A percentile compares a stretch with the other conserved stretches of the same genome.
Conservation (phyloP, 257 asterid species). For the Forsythia viridissima region DNA sequence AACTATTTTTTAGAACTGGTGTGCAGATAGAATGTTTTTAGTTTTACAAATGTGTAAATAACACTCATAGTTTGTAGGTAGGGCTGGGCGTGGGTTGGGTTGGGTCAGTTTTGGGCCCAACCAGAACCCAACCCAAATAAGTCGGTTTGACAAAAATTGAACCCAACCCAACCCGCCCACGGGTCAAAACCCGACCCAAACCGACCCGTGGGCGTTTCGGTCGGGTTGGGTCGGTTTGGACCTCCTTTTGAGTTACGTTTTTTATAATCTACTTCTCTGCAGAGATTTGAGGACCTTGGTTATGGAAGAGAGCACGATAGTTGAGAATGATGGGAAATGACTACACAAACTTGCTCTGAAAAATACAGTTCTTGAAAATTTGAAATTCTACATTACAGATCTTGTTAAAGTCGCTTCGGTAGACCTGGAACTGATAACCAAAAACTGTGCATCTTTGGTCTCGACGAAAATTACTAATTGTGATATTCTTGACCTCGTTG, state of each 20-base stretch:
- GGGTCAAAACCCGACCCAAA: too few relatives aligned
- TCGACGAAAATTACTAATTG: slow-evolving; percentile 70
- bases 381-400: slow-evolving; percentile 77
- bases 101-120: too few relatives aligned
- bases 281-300: slow-evolving; percentile 64
- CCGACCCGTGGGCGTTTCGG: too few relatives aligned
- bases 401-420: slow-evolving; percentile 36
- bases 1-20: too few relatives aligned
- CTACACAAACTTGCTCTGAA: slow-evolving; percentile 63
- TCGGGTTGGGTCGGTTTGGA: too few relatives aligned
- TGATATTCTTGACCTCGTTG: slow-evolving; percentile 54
- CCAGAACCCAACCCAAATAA: too few relatives aligned
- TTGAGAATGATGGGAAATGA: slow-evolving; percentile 73
- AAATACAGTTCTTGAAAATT: slow-evolving; percentile 62
- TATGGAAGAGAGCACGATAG: slow-evolving; percentile 70
- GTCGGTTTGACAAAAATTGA: too few relatives aligned
- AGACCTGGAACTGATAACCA: slow-evolving; percentile 78
- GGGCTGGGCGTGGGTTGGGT: too few relatives aligned
- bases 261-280: slow-evolving; percentile 10
- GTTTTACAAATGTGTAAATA: too few relatives aligned
- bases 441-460: slow-evolving; percentile 54
- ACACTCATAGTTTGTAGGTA: too few relatives aligned
- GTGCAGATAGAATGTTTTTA: too few relatives aligned
- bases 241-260: neutral
- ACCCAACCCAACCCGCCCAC: too few relatives aligned